Evolutionary conservation across 2,329 filamentous ascomycete genomes (phyloP).

Genomic region (Septoria petroselini): DNA sequence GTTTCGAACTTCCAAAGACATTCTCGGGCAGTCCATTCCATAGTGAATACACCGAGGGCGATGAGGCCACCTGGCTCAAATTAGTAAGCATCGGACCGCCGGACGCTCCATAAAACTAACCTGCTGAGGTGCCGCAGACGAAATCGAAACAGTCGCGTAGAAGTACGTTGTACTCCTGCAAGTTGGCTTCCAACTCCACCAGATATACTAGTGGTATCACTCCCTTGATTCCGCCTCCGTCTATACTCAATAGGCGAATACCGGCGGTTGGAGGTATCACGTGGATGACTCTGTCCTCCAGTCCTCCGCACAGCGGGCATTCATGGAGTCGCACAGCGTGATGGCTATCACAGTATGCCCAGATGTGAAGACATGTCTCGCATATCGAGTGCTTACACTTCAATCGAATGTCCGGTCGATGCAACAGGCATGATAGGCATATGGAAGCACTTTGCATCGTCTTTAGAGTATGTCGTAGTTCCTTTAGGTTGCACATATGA

Average conservation of each 20-base stretch:
- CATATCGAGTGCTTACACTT: slow-evolving; percentile 39
- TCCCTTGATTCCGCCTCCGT: slow-evolving; percentile 37
- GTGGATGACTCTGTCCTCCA: slow-evolving; percentile 22
- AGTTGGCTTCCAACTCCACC: slow-evolving; percentile 19
- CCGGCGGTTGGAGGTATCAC: slow-evolving; percentile 38
- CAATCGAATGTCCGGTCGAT: slow-evolving; percentile 35
- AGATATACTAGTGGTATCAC: slow-evolving; percentile 32
- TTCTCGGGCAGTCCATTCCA: slow-evolving; percentile 27
- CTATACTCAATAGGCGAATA: slow-evolving; percentile 38
- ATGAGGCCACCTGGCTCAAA: slow-evolving; percentile 32
- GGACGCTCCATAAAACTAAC: slow-evolving; percentile 18
- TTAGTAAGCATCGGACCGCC: not conserved
- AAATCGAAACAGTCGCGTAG: slow-evolving; percentile 33
- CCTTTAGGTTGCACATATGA: not conserved
- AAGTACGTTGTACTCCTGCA: slow-evolving; percentile 21
- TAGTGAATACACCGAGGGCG: slow-evolving; percentile 32
- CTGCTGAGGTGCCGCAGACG: slow-evolving; percentile 33
- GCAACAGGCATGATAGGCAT: slow-evolving; percentile 36
- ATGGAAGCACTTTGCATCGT: slow-evolving; percentile 26
- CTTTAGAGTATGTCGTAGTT: slow-evolving; percentile 7
- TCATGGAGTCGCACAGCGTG: not conserved
- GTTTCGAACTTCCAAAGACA: slow-evolving; percentile 30
- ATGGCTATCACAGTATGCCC: no score
- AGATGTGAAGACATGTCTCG: slow-evolving; percentile 36
- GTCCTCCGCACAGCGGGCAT: slow-evolving; percentile 34